Percentiles rank a stretch among this genome's conserved stretches.
Conservation (phyloP, 106 monocot species). For the Dendrobium huoshanense region DNA sequence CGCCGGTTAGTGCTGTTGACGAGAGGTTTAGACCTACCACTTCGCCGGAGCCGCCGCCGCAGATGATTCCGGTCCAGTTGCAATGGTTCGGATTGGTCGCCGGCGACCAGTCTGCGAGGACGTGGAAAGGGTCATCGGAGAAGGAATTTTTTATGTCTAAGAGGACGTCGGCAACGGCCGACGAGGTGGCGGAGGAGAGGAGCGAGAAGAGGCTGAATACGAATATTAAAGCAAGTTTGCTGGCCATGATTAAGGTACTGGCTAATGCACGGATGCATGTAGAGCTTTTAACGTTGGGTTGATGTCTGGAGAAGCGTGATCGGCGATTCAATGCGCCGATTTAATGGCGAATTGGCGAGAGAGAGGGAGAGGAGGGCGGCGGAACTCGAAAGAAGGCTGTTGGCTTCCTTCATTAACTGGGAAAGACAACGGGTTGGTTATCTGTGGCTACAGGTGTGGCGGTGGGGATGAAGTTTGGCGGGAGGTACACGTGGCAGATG, state of each 20-base stretch:
- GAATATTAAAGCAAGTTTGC: slow-evolving; percentile 14
- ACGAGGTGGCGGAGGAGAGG: background rate
- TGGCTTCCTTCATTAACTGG: background rate
- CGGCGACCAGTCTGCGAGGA: slow-evolving; percentile 44
- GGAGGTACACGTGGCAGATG: too few species aligned
- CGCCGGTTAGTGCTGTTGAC: slow-evolving; percentile 33
- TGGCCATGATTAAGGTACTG: background rate
- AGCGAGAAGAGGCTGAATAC: background rate
- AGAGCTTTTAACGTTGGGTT: too few species aligned
- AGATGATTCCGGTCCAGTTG: slow-evolving; percentile 61
- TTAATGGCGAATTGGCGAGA: too few species aligned
- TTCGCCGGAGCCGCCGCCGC: slow-evolving; percentile 18
- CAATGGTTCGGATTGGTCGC: slow-evolving; percentile 39
- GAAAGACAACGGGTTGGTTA: background rate
- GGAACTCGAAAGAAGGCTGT: background rate
- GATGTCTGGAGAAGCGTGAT: too few species aligned
- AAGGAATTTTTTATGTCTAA: slow-evolving; percentile 58
- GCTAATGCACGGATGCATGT: background rate
- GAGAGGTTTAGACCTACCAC: slow-evolving; percentile 64
- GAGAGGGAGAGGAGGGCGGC: background rate
- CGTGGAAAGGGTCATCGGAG: slow-evolving; percentile 41
- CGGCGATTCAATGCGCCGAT: too few species aligned
- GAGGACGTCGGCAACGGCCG: slow-evolving; percentile 16
- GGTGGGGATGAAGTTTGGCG: too few species aligned
- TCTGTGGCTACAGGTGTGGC: background rate